Evolutionary conservation across 192 early-diverging fungal genomes (phyloP).

Genomic region (Gorgonomyces haynaldii): DNA sequence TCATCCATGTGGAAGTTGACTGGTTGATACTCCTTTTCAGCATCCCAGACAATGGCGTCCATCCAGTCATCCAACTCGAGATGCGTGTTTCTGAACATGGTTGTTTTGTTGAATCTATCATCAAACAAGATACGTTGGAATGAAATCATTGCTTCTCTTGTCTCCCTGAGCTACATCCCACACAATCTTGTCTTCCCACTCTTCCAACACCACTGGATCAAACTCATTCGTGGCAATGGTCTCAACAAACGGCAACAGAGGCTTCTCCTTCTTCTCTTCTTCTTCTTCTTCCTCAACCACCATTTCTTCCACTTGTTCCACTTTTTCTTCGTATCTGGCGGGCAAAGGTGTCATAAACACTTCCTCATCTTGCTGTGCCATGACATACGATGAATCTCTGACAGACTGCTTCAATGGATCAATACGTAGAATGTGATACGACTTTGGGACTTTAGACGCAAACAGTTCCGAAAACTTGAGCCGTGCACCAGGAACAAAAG

Average conservation of each 20-base stretch:
- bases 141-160: not conserved
- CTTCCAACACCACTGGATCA: slow-evolving; percentile 63
- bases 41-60: slow-evolving; percentile 71
- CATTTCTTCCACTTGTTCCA: slow-evolving; percentile 3
- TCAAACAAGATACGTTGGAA: slow-evolving; percentile 2
- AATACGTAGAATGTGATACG: slow-evolving; percentile 3
- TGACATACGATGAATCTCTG: slow-evolving; percentile 2
- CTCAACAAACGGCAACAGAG: slow-evolving; percentile 7
- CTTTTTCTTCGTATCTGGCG: slow-evolving; percentile 1
- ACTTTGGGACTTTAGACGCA: slow-evolving; percentile 9
- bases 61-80: slow-evolving; percentile 62
- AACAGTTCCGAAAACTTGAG: slow-evolving; percentile 25
- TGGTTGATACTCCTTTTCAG: slow-evolving; percentile 37
- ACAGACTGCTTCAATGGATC: not conserved
- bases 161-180: slow-evolving; percentile 47
- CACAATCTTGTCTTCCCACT: slow-evolving; percentile 74
- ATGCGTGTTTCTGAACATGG: slow-evolving; percentile 39
- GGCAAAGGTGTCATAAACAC: slow-evolving; percentile 11
- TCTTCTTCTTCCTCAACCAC: slow-evolving; percentile 7
- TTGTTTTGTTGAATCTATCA: not conserved
- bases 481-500: not conserved
- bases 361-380: slow-evolving; percentile 8
- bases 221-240: slow-evolving; percentile 13
- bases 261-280: slow-evolving; percentile 6
- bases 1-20: slow-evolving; percentile 57